phyloP scores from a whole-genome alignment of 2,329 filamentous ascomycete species.

The Clarireedia hainanense region DNA sequence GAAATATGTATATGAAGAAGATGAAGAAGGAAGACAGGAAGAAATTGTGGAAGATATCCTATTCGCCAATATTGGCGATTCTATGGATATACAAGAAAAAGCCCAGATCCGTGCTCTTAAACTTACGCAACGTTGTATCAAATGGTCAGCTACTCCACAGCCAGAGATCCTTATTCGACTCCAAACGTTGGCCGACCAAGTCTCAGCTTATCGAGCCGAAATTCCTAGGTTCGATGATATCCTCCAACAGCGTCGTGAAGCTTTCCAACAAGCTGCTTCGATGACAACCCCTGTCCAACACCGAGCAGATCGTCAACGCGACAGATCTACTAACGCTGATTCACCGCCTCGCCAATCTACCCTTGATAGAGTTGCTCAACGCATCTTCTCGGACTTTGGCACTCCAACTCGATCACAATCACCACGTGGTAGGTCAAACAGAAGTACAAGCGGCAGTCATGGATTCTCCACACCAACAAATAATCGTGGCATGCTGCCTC shows the following conservation, averaged over 20 bases:
- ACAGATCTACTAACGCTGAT: slow-evolving; percentile 37
- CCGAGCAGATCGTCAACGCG: slow-evolving; percentile 37
- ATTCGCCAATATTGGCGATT: slow-evolving; percentile 12
- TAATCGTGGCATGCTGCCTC: slow-evolving; percentile 15
- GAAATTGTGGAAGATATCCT: slow-evolving; percentile 32
- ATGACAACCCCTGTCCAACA: slow-evolving; percentile 23
- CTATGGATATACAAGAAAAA: slow-evolving; percentile 33
- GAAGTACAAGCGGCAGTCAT: slow-evolving; percentile 18
- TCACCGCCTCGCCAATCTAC: slow-evolving; percentile 48
- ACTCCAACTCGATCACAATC: slow-evolving; percentile 27
- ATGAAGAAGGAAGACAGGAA: slow-evolving; percentile 26
- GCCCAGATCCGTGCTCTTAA: slow-evolving; percentile 41
- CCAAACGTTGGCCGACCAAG: slow-evolving; percentile 52
- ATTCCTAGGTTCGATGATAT: slow-evolving; percentile 68
- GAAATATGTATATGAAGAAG: slow-evolving; percentile 50
- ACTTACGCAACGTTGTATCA: slow-evolving; percentile 45
- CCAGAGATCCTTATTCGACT: slow-evolving; percentile 51
- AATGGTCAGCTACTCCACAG: slow-evolving; percentile 42
- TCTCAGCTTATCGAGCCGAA: slow-evolving; percentile 51
- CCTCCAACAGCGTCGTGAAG: slow-evolving; percentile 55
- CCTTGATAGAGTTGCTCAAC: slow-evolving; percentile 54
- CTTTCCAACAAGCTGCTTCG: slow-evolving; percentile 51
- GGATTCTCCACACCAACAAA: slow-evolving; percentile 20
- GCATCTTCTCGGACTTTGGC: slow-evolving; percentile 46
- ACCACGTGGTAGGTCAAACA: slow-evolving; percentile 19